A percentile compares a stretch with the other conserved stretches of the same genome.
Conservation (phyloP, 2,329 filamentous ascomycete species). For the Diaporthe aspalathi region DNA sequence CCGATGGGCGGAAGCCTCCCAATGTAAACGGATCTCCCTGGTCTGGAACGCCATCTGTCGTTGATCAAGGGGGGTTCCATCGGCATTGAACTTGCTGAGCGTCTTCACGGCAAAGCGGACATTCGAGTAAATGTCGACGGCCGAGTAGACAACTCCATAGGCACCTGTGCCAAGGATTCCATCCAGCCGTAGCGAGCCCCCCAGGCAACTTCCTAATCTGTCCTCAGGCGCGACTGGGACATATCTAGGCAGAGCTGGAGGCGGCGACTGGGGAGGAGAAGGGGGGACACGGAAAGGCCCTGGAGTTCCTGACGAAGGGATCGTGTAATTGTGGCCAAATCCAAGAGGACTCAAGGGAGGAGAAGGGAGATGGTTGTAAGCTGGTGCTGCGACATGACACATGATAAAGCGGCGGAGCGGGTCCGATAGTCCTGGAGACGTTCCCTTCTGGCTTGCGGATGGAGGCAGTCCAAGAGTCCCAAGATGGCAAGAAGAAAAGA, state of each 20-base stretch:
- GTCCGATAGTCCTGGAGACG: conserved; percentile 17
- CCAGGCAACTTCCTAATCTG: conserved; percentile 84
- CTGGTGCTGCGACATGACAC: conserved; percentile 32
- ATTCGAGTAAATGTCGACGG: conserved; percentile 83
- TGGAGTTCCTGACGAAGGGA: conserved; percentile 10
- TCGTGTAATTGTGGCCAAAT: conserved; percentile 27
- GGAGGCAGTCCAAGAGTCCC: conserved; percentile 21
- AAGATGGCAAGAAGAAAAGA: conserved; percentile 18
- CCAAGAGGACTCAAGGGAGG: conserved; percentile 33
- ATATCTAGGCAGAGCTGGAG: conserved; percentile 54
- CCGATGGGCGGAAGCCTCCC: conserved; percentile 86
- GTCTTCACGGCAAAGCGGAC: conserved; percentile 95
- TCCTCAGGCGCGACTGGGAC: conserved; percentile 79
- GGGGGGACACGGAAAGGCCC: conserved; percentile 21
- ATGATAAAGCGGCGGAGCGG: conserved; percentile 20
- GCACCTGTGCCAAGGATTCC: conserved; percentile 91
- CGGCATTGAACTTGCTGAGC: conserved; percentile 86
- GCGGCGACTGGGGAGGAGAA: conserved; percentile 24
- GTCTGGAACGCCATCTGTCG: conserved; percentile 92
- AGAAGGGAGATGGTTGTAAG: conserved; percentile 25
- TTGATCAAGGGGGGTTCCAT: conserved; percentile 78
- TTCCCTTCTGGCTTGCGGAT: conserved; percentile 28
- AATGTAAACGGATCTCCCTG: conserved; percentile 91
- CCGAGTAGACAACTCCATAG: conserved; percentile 95
- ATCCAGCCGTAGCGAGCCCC: conserved; percentile 84